Conservation (phyloP, 1,284 basidiomycete genomes). For the Melampsora larici-populina region DNA sequence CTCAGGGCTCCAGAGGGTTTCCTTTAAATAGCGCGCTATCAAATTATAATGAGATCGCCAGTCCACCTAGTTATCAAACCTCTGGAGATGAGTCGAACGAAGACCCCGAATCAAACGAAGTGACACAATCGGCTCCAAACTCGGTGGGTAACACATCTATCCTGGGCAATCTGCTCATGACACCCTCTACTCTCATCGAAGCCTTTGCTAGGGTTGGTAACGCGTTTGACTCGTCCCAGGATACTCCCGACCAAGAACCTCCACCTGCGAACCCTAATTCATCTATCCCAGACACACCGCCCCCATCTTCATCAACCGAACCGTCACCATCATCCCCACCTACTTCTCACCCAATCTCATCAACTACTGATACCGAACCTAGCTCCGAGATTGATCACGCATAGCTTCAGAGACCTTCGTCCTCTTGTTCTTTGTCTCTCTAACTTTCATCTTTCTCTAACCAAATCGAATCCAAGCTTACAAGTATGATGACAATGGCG, state of each 20-base stretch:
- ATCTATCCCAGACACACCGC: background rate
- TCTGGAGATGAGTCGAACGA: slow-evolving; percentile 4
- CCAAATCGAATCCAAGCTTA: too few species aligned
- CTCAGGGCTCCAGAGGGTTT: slow-evolving; percentile 7
- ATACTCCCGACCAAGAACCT: background rate
- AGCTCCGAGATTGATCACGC: too few species aligned
- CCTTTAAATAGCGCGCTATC: background rate
- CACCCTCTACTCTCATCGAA: slow-evolving; percentile 4
- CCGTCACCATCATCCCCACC: background rate
- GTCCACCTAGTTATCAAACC: slow-evolving; percentile 16
- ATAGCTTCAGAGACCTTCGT: too few species aligned
- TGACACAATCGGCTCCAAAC: background rate
- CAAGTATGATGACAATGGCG: too few species aligned
- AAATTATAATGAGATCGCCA: background rate
- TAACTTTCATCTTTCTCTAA: too few species aligned
- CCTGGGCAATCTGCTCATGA: background rate
- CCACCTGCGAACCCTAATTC: background rate
- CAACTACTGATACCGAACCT: background rate
- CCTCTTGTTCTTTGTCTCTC: too few species aligned
- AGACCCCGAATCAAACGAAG: background rate
- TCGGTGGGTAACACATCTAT: slow-evolving; percentile 1
- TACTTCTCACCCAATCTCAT: background rate
- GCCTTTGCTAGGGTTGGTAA: background rate
- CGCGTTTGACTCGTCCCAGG: slow-evolving; percentile 8
- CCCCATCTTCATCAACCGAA: background rate